Base-by-base conservation (phyloP, 2,329 filamentous ascomycete genomes). In the Aspergillus pseudoviridinutans region DNA sequence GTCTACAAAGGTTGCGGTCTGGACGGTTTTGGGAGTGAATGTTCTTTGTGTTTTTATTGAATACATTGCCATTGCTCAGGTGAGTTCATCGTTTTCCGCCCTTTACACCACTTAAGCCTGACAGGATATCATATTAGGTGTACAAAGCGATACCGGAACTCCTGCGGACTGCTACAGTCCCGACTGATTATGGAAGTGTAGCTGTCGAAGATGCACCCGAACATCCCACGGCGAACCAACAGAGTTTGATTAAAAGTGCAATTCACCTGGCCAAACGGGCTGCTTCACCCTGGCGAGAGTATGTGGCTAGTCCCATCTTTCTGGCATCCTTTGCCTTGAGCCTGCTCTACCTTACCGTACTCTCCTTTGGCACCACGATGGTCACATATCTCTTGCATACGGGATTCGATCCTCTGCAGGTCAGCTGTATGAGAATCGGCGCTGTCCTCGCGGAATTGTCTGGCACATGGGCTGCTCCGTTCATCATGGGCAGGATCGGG, bases 341-440 rank as follows among this genome's bases (percentile, higher is more conserved):
- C 9, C 65, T 84, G 3, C 74, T 84, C 14, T 82, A 84, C 64
- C 71, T 84, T 35, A 84, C 82, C 1, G 81, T 84, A 17, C 70
- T 85, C 17, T 79, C 80, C 1, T 84, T 84, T 63, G 74, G 78
- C 1, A 78, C 79, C 1, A 82, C 81, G 6, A 84, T 84, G 75
- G 74, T 83, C 44, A 84, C 82, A 0, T 85, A 81, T 58, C 71
- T 85, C 3, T 73, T 84, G 3, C 77, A 78, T 41, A 69, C 75
- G 3, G 80, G 80, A 0, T 82, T 81, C 58, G 80, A 71, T 0
- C 73, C 82, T 3, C 69, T 78, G 8, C 65, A 76, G 4, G 78
- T 84, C 32, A 82, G 79, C 2, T 63, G 75, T 35, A 77, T 79
- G 56, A 72, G 80, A 38, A 78, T 78, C 6, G 71, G 74, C 20